Base-by-base conservation (phyloP, 2,329 filamentous ascomycete genomes). In the Trichoderma breve region DNA sequence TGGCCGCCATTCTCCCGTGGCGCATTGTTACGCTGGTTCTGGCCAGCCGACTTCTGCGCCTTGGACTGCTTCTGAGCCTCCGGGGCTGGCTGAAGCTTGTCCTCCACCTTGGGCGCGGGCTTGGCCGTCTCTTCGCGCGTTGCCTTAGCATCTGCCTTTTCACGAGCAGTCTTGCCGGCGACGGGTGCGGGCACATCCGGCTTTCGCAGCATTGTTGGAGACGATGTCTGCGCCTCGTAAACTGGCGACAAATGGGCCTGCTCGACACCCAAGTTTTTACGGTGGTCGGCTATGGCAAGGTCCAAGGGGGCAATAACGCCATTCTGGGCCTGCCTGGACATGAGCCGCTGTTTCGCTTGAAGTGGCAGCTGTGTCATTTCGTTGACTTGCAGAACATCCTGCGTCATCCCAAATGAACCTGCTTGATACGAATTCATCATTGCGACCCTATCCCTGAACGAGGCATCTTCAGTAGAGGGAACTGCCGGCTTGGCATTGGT, bases 191-290 rank as follows among this genome's bases (percentile, higher is more conserved):
- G 77, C 2, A 80, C 74, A 32, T 90, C 88, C 64, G 85, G 82
- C 62, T 86, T 89, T 70, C 90, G 85, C 70, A 83, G 86, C 83
- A 3, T 43, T 18, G 86, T 91, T 1, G 92, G 91, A 2, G 92
- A 93, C 3, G 92, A 91, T 0, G 90, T 92, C n/a, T 87, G 86
- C 6, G 88, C 87, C 81, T 94, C 92, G 69, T 91, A 92, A 0
- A 94, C 92, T 0, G 92, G 92, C 0, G 92, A 94, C 2, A 95
- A 84, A 75, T 86, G 86, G 55, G 85, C 83, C 64, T 83, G 77
- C 9, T 88, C 86, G 11, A 75, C 73, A 15, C 76, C 69, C 9
- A 82, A 80, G 5, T 79, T 77, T 67, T 81, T 79, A 26, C 82
- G 80, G 24, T 82, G 81, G 36, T 85, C 84, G 4, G 83, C 82